Evolutionary conservation across 305 asterid genomes (phyloP).

Genomic region (Rubia balearica): DNA sequence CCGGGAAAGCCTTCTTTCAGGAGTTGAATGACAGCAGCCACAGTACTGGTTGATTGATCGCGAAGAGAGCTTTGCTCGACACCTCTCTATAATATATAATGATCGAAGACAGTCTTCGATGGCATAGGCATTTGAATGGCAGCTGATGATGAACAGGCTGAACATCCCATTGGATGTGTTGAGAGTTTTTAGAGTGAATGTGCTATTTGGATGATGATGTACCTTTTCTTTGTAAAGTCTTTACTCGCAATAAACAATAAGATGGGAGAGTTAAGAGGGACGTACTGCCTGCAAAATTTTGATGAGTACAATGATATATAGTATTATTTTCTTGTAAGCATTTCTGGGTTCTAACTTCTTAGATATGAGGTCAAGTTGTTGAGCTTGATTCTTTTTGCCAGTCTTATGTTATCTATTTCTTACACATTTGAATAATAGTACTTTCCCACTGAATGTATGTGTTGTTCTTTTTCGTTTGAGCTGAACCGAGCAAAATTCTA

Average conservation of each 20-base stretch:
- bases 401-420: not conserved
- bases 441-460: not conserved
- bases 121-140: not conserved
- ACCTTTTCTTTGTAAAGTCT: constrained; percentile 5
- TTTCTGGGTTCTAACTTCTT: not conserved
- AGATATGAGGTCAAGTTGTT: not conserved
- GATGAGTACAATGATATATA: not conserved
- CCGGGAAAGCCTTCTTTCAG: constrained; percentile 73
- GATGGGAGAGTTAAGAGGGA: constrained; percentile 7
- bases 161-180: constrained; percentile 6
- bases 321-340: not conserved
- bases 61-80: not conserved
- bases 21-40: constrained; percentile 31
- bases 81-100: not conserved
- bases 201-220: not conserved
- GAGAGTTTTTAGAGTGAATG: not conserved
- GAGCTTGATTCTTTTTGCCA: not conserved
- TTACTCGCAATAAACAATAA: not conserved
- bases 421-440: not conserved
- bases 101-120: not conserved
- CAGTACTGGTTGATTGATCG: constrained; percentile 30
- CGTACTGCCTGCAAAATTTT: not conserved
- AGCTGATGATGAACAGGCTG: constrained; percentile 1
- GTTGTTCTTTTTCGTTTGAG: too few relatives aligned
- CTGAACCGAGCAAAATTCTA: too few relatives aligned